Evolutionary conservation across 768 basidiomycete species (phyloP).

Genomic region (Pulveroboletus sp.): DNA sequence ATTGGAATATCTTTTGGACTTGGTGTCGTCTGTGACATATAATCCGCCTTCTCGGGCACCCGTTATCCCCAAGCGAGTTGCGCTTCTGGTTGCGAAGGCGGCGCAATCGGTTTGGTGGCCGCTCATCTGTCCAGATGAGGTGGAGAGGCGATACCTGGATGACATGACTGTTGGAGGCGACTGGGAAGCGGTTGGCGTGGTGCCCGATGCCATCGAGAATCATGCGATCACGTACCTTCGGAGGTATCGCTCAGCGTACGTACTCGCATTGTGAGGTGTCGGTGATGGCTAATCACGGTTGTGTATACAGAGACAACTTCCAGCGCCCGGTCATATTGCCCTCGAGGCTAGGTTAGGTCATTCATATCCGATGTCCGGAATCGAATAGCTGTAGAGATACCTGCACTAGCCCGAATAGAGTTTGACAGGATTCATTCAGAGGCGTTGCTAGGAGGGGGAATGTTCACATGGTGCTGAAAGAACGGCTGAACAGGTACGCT

Average conservation of each 20-base stretch:
- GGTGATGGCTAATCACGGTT: slow-evolving; percentile 9
- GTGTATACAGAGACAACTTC: slow-evolving; percentile 55
- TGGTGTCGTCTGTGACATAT: slow-evolving; percentile 80
- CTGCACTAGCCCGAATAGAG: slow-evolving; percentile 21
- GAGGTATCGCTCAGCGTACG: slow-evolving; percentile 85
- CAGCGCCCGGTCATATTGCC: slow-evolving; percentile 67
- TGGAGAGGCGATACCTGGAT: slow-evolving; percentile 82
- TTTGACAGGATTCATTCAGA: slow-evolving; percentile 21
- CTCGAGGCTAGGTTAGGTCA: slow-evolving; percentile 38
- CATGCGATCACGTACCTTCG: slow-evolving; percentile 89
- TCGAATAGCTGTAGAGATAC: slow-evolving; percentile 19
- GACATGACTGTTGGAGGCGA: slow-evolving; percentile 72
- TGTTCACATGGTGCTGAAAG: slow-evolving; percentile 17
- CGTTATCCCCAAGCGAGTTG: slow-evolving; percentile 71
- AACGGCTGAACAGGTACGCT: slow-evolving; percentile 14
- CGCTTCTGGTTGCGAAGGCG: slow-evolving; percentile 57
- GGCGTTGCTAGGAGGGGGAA: slow-evolving; percentile 30
- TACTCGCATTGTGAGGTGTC: slow-evolving; percentile 26
- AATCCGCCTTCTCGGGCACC: slow-evolving; percentile 70
- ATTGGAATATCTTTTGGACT: slow-evolving; percentile 73
- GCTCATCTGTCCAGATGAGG: slow-evolving; percentile 85
- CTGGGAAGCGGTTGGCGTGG: slow-evolving; percentile 81
- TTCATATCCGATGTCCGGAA: slow-evolving; percentile 30
- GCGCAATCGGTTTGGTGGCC: slow-evolving; percentile 89
- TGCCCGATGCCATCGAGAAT: slow-evolving; percentile 81